Percentiles rank a stretch among this genome's conserved stretches.
phyloP scores from a whole-genome alignment of 306 rosid species.

The Herpetospermum pedunculosum region DNA sequence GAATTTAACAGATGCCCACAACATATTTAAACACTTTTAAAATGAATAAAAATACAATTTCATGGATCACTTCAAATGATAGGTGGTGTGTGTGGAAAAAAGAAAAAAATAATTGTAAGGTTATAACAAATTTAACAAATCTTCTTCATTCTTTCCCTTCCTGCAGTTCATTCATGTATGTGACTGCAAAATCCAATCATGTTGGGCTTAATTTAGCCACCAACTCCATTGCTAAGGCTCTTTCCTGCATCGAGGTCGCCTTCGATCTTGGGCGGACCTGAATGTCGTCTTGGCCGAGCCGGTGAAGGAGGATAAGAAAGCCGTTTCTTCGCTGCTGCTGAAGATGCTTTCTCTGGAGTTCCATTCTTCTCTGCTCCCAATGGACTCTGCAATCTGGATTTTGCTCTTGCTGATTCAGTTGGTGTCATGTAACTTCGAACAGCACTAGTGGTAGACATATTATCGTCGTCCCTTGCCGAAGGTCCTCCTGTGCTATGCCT shows the following conservation, averaged over 20 bases:
- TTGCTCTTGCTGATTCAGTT: constrained; percentile 80
- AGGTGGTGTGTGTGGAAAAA: constrained; percentile 1
- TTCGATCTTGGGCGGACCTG: constrained; percentile 49
- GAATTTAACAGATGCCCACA: neutral
- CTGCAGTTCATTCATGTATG: neutral
- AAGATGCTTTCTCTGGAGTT: constrained; percentile 31
- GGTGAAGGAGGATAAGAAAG: constrained; percentile 41
- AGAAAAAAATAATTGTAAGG: neutral
- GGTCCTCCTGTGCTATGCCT: constrained; percentile 82
- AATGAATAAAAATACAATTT: constrained; percentile 3
- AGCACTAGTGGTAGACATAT: constrained; percentile 48
- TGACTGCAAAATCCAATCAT: neutral
- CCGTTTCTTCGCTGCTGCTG: constrained; percentile 35
- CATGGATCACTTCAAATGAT: constrained; percentile 1
- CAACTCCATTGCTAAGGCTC: constrained; percentile 32
- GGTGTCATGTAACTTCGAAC: constrained; percentile 95
- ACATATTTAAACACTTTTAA: neutral
- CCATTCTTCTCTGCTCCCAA: constrained; percentile 14
- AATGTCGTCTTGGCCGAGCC: constrained; percentile 28
- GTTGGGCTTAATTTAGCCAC: neutral
- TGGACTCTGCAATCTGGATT: constrained; percentile 40
- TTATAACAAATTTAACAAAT: neutral
- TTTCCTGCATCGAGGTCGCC: constrained; percentile 33
- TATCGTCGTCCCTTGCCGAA: constrained; percentile 38
- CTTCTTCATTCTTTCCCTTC: neutral